Base-by-base conservation (phyloP, 1,284 basidiomycete species). In the Tilletia indica region DNA sequence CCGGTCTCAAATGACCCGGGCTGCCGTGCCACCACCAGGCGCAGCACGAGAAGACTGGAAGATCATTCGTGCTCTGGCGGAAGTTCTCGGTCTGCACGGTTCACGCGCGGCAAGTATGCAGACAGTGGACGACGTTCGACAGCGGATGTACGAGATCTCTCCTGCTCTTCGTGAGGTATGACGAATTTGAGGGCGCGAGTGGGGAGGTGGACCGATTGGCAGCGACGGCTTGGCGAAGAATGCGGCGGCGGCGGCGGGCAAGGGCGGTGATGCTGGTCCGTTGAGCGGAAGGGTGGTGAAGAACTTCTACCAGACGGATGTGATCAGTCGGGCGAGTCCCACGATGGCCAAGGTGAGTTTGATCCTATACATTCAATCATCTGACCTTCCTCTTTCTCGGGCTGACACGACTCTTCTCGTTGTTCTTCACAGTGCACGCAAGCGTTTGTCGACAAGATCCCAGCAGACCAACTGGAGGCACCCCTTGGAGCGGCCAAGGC, bases 21-120 rank as follows among this genome's bases (percentile, higher is more conserved):
- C 93, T 11, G 96, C 96, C 31, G 94, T 99, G 0, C 90, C 92
- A n/a, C 92, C 94, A 48, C 96, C 97, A 19, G 97, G 95, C 71
- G 93, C 94, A 2, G 89, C 93, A 3, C 88, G 97, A 68, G 97
- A 99, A 86, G 97, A 99, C 85, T 99, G 97, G 97, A 98, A 99
- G 89, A 93, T 99, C 81, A 88, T 99, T 76, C 91, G 94, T 74
- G 97, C 96, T 0, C 87, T 99, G 2, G 94, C 93, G n/a, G 97
- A 99, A 85, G 88, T 95, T 49, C 81, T 94, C 51, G 92, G 91
- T 58, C 86, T 94, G n/a, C 61, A 64, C 36, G 61, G 61, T 34
- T 64, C 61, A 9, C 61, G 61, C 4, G 61, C 61, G 36, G 36
- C 61, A 14, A 39, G 6, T 34, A 19, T 38, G 16, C 31, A 64